Conservation (phyloP, 306 rosid genomes). For the Malus sieversii region DNA sequence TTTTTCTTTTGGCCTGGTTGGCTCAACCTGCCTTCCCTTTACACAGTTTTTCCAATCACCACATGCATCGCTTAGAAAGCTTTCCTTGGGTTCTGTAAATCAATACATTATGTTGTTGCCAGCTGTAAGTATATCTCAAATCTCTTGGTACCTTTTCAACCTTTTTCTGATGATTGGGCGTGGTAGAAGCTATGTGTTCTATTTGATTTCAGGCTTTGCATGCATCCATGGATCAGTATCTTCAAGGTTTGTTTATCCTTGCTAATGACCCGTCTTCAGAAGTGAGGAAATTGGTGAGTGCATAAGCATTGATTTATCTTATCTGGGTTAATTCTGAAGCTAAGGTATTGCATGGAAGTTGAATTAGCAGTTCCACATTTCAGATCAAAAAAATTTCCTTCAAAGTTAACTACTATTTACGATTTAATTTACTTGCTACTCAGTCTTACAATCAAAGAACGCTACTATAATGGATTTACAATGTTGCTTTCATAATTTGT, state of each 20-base stretch:
- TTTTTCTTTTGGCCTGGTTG: not conserved
- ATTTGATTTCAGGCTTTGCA: slow-evolving; percentile 56
- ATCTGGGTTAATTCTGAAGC: not conserved
- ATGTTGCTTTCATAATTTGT: slow-evolving; percentile 1
- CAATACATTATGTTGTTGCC: slow-evolving; percentile 97
- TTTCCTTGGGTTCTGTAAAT: slow-evolving; percentile 90
- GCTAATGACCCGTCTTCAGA: slow-evolving; percentile 73
- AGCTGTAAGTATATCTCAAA: slow-evolving; percentile 49
- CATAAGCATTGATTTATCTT: slow-evolving; percentile 9
- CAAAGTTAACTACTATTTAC: not conserved
- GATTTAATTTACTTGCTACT: not conserved
- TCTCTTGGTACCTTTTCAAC: slow-evolving; percentile 12
- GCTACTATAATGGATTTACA: not conserved
- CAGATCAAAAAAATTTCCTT: not conserved
- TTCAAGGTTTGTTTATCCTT: slow-evolving; percentile 88
- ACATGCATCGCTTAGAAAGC: slow-evolving; percentile 75
- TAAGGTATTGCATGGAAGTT: not conserved
- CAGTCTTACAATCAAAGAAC: not conserved
- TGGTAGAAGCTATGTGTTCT: slow-evolving; percentile 5
- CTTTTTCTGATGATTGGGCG: slow-evolving; percentile 14
- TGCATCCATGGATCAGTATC: slow-evolving; percentile 81
- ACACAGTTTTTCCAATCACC: slow-evolving; percentile 88
- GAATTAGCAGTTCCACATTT: not conserved
- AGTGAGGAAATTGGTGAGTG: slow-evolving; percentile 85
- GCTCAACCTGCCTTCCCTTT: slow-evolving; percentile 8